phyloP scores from a whole-genome alignment of 2,329 filamentous ascomycete species.

The Botrytis fabae region DNA sequence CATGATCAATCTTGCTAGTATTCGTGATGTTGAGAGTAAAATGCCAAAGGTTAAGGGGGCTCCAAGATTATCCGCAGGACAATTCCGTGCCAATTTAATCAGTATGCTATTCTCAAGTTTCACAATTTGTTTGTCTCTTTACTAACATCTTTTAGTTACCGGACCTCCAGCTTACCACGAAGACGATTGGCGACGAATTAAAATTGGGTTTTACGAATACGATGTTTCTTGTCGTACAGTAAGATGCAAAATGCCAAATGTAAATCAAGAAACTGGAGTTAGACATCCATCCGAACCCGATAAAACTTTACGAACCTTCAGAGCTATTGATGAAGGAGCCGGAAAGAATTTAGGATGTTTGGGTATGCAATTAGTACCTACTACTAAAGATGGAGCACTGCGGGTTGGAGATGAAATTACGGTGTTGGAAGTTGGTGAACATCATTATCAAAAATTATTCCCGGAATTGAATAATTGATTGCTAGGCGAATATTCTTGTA shows the following conservation, averaged over 20 bases:
- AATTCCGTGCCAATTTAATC: constrained; percentile 74
- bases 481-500: background rate
- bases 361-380: constrained; percentile 66
- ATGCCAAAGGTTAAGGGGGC: constrained; percentile 49
- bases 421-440: constrained; percentile 25
- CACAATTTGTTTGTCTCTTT: background rate
- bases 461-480: constrained; percentile 17
- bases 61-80: constrained; percentile 57
- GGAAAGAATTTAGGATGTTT: constrained; percentile 55
- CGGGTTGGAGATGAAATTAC: constrained; percentile 26
- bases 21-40: constrained; percentile 59
- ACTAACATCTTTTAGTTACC: constrained; percentile 44
- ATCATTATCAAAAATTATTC: constrained; percentile 22
- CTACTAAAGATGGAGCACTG: constrained; percentile 44
- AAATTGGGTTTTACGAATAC: constrained; percentile 53
- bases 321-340: constrained; percentile 61
- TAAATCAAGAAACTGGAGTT: constrained; percentile 52
- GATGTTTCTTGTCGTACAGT: constrained; percentile 65
- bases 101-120: constrained; percentile 24
- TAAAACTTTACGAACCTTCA: constrained; percentile 56
- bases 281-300: constrained; percentile 53
- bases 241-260: constrained; percentile 70
- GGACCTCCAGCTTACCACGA: constrained; percentile 66
- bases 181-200: constrained; percentile 66
- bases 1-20: constrained; percentile 63